Evolutionary conservation across 768 basidiomycete species (phyloP).

Genomic region (Phaffia tasmanica): DNA sequence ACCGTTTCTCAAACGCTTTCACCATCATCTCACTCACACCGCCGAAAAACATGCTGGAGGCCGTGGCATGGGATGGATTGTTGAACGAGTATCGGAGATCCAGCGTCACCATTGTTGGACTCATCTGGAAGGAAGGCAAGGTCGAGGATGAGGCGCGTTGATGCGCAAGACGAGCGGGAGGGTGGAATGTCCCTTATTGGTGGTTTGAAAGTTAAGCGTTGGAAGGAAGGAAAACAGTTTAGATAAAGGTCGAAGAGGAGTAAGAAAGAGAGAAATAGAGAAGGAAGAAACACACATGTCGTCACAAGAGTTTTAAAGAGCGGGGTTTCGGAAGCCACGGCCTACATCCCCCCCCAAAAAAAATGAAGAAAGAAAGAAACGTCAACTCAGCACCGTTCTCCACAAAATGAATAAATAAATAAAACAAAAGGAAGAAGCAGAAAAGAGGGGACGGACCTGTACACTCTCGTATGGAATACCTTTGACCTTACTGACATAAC

Average conservation of each 20-base stretch:
- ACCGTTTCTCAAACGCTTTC: constrained; percentile 79
- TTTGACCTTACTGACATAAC: constrained; percentile 73
- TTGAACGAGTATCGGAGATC: constrained; percentile 78
- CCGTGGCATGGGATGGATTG: constrained; percentile 68
- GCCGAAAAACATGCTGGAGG: constrained; percentile 76
- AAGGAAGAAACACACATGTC: constrained; percentile 40
- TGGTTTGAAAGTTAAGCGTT: constrained; percentile 34
- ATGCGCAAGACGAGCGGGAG: constrained; percentile 11
- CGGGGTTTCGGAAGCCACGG: constrained; percentile 58
- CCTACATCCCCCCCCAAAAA: constrained; percentile 41
- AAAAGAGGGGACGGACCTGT: constrained; percentile 46
- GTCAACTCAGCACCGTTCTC: background rate
- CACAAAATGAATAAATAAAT: background rate
- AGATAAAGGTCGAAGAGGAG: background rate
- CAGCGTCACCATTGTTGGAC: constrained; percentile 61
- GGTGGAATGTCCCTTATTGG: constrained; percentile 25
- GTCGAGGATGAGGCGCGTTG: constrained; percentile 5
- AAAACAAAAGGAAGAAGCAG: background rate
- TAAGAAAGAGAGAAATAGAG: background rate
- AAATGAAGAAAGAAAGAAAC: background rate
- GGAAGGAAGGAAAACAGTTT: constrained; percentile 44
- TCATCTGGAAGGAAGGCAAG: constrained; percentile 16
- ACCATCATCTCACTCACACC: constrained; percentile 83
- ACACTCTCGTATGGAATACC: constrained; percentile 69
- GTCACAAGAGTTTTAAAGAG: constrained; percentile 63